A percentile compares a stretch with the other conserved stretches of the same genome.
Evolutionary conservation across 2,329 filamentous ascomycete species (phyloP).

Genomic region (Aspergillus carbonarius): DNA sequence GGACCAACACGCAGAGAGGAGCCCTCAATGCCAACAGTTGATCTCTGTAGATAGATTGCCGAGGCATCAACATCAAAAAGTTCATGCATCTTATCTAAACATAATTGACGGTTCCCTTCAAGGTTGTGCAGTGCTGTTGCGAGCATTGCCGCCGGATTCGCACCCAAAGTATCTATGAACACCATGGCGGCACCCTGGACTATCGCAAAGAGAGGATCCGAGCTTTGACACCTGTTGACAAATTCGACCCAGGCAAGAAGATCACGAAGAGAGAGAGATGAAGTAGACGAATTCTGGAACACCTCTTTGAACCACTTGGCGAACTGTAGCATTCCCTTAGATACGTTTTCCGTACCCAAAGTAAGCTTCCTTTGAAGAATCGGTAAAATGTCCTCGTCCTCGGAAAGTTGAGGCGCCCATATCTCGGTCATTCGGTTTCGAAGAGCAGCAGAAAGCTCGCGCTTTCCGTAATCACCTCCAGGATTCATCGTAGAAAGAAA

Average conservation of each 20-base stretch:
- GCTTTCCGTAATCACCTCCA: constrained; percentile 96
- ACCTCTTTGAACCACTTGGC: constrained; percentile 87
- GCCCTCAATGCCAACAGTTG: constrained; percentile 58
- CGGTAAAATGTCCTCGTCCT: constrained; percentile 79
- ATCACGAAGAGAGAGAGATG: constrained; percentile 86
- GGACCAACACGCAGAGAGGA: constrained; percentile 66
- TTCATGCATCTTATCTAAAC: constrained; percentile 68
- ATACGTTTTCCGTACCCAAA: constrained; percentile 55
- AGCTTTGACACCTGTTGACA: constrained; percentile 65
- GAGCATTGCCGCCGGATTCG: constrained; percentile 86
- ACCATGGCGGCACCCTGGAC: constrained; percentile 92
- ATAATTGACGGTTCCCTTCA: constrained; percentile 67
- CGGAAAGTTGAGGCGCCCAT: constrained; percentile 88
- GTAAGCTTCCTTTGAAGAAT: constrained; percentile 78
- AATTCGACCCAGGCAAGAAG: constrained; percentile 93
- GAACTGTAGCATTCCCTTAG: constrained; percentile 75
- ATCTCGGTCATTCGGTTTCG: constrained; percentile 98
- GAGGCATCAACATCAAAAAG: constrained; percentile 65
- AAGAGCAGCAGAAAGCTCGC: constrained; percentile 90
- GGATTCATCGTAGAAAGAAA: constrained; percentile 99
- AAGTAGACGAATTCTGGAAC: constrained; percentile 71
- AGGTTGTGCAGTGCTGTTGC: constrained; percentile 70
- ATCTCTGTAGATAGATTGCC: constrained; percentile 63
- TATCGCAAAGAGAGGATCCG: constrained; percentile 53
- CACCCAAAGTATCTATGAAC: constrained; percentile 91